Conservation (phyloP, 345 rosid species). For the Salix exigua region DNA sequence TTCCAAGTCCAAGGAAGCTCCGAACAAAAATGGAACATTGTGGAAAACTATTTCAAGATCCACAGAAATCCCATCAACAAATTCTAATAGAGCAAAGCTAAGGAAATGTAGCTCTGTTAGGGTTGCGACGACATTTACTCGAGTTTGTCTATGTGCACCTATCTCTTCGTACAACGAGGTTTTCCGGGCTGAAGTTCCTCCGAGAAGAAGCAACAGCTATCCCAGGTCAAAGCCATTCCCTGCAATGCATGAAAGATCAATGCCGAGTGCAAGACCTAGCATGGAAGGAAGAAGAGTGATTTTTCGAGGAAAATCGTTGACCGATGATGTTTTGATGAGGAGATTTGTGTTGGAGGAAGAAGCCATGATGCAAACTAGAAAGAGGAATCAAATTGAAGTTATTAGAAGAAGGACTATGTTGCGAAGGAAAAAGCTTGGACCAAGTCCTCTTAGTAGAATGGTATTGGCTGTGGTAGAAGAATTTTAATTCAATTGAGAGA, state of each 20-base stretch:
- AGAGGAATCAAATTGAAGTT: slow-evolving; percentile 81
- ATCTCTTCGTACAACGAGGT: slow-evolving; percentile 87
- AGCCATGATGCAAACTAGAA: slow-evolving; percentile 76
- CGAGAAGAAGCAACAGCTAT: slow-evolving; percentile 81
- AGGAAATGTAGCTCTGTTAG: slow-evolving; percentile 72
- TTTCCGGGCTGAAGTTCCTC: slow-evolving; percentile 64
- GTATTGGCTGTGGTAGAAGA: slow-evolving; percentile 44
- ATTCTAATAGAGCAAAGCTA: slow-evolving; percentile 37
- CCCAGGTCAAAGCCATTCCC: slow-evolving; percentile 62
- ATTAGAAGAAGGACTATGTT: slow-evolving; percentile 57
- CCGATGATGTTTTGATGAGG: slow-evolving; percentile 81
- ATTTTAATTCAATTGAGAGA: neutral
- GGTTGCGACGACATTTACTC: slow-evolving; percentile 71
- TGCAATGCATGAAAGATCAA: slow-evolving; percentile 23
- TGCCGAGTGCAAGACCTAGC: slow-evolving; percentile 38
- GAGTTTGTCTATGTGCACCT: slow-evolving; percentile 88
- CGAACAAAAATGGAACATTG: slow-evolving; percentile 27
- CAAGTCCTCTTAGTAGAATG: slow-evolving; percentile 87
- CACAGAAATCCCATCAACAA: slow-evolving; percentile 6
- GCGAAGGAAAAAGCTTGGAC: slow-evolving; percentile 82
- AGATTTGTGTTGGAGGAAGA: slow-evolving; percentile 91
- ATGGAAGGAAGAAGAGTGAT: slow-evolving; percentile 60
- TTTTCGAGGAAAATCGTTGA: slow-evolving; percentile 86
- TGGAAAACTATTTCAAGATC: slow-evolving; percentile 53
- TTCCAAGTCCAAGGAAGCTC: slow-evolving; percentile 41